Percentiles rank a stretch among this genome's conserved stretches.
These are phyloP conservation scores for Podospora pseudopauciseta DNA, from an alignment of 495 filamentous ascomycete species.

Conservation along the genomic window DNA sequence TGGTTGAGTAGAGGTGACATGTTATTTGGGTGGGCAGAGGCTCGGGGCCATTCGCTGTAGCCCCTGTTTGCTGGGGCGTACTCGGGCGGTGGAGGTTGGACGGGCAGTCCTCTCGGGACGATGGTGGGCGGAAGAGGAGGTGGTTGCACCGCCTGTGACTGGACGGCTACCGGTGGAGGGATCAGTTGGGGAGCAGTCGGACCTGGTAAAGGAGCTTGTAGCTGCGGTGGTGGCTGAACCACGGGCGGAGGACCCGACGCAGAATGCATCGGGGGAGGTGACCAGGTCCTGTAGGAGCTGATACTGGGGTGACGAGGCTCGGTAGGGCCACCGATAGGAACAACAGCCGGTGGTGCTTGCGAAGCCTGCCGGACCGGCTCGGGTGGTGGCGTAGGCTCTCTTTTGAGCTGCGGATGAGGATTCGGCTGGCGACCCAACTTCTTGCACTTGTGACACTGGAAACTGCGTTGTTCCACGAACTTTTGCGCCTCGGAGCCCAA, in stretches of 20 bases:
- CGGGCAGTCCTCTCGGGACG: constrained; percentile 29
- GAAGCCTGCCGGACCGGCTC: constrained; percentile 36
- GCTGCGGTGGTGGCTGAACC: constrained; percentile 17
- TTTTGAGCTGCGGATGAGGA: constrained; percentile 28
- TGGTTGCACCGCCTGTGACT: constrained; percentile 30
- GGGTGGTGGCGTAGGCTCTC: constrained; percentile 33
- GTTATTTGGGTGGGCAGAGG: constrained; percentile 27
- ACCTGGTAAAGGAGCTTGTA: constrained; percentile 37
- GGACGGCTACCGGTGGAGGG: constrained; percentile 33
- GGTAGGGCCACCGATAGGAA: constrained; percentile 46
- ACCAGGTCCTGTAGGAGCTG: constrained; percentile 21
- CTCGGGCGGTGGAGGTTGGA: constrained; percentile 22
- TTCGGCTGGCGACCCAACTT: constrained; percentile 39
- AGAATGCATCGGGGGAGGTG: constrained; percentile 17
- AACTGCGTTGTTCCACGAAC: constrained; percentile 49
- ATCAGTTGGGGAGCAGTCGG: constrained; percentile 38
- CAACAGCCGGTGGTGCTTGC: constrained; percentile 39
- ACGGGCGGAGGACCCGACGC: constrained; percentile 13
- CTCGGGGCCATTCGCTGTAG: constrained; percentile 38
- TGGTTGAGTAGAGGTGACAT: constrained; percentile 35
- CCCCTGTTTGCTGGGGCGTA: constrained; percentile 25
- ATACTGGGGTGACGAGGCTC: constrained; percentile 20
- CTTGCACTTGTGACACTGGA: constrained; percentile 57
- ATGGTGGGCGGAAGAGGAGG: constrained; percentile 28
- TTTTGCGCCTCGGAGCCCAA: constrained; percentile 41